Evolutionary conservation across 495 filamentous ascomycete genomes (phyloP), one percentile per base, ranked within the genome.

Genomic region (Neurospora sp.): DNA sequence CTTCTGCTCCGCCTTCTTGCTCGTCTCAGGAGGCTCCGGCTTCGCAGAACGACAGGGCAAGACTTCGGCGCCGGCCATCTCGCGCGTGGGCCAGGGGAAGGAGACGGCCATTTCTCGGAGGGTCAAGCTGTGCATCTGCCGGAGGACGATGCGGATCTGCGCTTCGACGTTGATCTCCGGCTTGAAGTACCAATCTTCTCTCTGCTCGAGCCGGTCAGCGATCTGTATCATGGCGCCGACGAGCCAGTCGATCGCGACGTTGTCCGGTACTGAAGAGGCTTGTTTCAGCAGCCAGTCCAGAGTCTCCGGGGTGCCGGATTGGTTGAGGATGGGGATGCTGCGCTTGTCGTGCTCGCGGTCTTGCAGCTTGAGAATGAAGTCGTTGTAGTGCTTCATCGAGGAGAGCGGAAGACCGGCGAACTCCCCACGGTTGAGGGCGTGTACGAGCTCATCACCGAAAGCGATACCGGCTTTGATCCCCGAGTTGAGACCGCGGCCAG

Each of bases 281-380:
- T 77, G 77, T 12, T 71, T 72, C 12, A 81, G 71, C 20, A 81
- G 71, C 79, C 79, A 81, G 27, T 77, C 78, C 3, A 81, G 74
- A 75, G 75, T 80, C 74, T 81, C 79, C 3, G 79, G 79, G 0
- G 79, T 74, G 8, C 79, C 79, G 0, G 79, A 81, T 71, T 80
- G 78, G 74, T 81, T 81, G 35, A 81, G 73, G 0, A 81, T 81
- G n/a, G 79, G 79, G n/a, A 81, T 81, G 40, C 78, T 80, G 41
- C 79, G 78, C 75, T 81, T 81, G 74, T 81, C 79, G 73, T 81
- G 79, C 72, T 81, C 79, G 44, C 79, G 76, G 42, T 75, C 75
- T 69, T 81, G 79, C 2, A 81, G 76, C 72, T 79, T 81, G 68
- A 81, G 73, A 73, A 81, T 79, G 70, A 81, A 81, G 69, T 81